These are phyloP conservation scores for Naganishia randhawae DNA, from an alignment of 768 basidiomycete species.

Conservation along the genomic window DNA sequence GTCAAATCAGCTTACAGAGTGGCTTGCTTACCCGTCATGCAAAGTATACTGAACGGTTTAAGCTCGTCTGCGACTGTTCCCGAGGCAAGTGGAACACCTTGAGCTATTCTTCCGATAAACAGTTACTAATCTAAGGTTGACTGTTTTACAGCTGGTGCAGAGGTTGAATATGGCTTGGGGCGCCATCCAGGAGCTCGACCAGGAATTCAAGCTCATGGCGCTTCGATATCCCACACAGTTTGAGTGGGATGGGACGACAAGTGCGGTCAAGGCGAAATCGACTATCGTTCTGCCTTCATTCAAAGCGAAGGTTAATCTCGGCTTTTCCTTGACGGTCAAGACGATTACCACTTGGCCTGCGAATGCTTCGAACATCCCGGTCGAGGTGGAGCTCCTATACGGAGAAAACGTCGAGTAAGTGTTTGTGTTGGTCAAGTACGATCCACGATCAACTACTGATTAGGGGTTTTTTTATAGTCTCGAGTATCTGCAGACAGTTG, in stretches of 20 bases:
- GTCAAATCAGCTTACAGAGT: slow-evolving; percentile 26
- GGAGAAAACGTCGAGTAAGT: slow-evolving; percentile 18
- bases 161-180: slow-evolving; percentile 39
- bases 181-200: slow-evolving; percentile 36
- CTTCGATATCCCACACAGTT: slow-evolving; percentile 38
- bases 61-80: not conserved
- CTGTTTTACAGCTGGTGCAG: slow-evolving; percentile 37
- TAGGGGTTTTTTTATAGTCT: not conserved
- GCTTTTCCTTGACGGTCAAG: slow-evolving; percentile 28
- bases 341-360: slow-evolving; percentile 36
- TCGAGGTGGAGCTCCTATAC: slow-evolving; percentile 5
- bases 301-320: slow-evolving; percentile 34
- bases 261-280: slow-evolving; percentile 8
- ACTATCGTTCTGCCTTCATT: slow-evolving; percentile 32
- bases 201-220: slow-evolving; percentile 37
- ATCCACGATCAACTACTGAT: not conserved
- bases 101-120: not conserved
- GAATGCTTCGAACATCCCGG: slow-evolving; percentile 3
- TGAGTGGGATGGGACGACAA: not conserved
- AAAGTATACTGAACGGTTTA: slow-evolving; percentile 29
- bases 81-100: slow-evolving; percentile 14
- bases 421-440: not conserved
- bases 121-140: not conserved
- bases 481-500: slow-evolving; percentile 15
- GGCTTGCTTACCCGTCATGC: slow-evolving; percentile 37